phyloP scores from a whole-genome alignment of 257 asterid species.

The Fraxinus anomala region DNA sequence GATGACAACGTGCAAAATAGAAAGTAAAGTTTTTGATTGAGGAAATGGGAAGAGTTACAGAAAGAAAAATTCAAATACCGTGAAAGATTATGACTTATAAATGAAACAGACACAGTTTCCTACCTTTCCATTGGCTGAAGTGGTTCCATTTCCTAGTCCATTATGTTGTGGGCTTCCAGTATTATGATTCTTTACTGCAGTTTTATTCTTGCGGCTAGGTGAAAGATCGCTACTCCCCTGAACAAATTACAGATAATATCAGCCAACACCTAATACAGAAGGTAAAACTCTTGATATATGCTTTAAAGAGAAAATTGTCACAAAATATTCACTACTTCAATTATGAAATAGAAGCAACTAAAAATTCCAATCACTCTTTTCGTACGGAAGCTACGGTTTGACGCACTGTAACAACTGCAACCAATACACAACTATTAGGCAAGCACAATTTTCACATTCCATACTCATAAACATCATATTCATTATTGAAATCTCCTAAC shows the following conservation, averaged over 20 bases:
- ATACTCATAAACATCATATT: constrained; percentile 16
- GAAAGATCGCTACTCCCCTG: constrained; percentile 84
- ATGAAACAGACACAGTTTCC: constrained; percentile 26
- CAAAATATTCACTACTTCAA: constrained; percentile 5
- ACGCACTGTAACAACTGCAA: constrained; percentile 12
- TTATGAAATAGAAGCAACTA: constrained; percentile 11
- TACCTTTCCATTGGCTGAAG: constrained; percentile 63
- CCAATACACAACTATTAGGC: constrained; percentile 10
- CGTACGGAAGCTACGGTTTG: neutral
- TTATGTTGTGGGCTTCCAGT: constrained; percentile 62
- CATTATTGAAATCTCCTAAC: constrained; percentile 14
- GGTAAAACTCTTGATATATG: constrained; percentile 20
- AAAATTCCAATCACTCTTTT: constrained; percentile 1
- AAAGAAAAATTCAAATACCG: constrained; percentile 16
- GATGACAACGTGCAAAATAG: constrained; percentile 18
- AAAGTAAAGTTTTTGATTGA: neutral
- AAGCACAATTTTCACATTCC: constrained; percentile 5
- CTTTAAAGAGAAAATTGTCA: neutral
- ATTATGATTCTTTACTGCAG: constrained; percentile 45
- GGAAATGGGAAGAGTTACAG: neutral
- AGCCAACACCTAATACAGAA: constrained; percentile 18
- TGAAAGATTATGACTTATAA: constrained; percentile 15
- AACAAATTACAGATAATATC: constrained; percentile 34
- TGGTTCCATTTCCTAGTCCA: constrained; percentile 63
- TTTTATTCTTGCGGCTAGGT: constrained; percentile 60